Evolutionary conservation across 192 early-diverging fungal species (phyloP).

Genomic region (Thamnidium elegans): DNA sequence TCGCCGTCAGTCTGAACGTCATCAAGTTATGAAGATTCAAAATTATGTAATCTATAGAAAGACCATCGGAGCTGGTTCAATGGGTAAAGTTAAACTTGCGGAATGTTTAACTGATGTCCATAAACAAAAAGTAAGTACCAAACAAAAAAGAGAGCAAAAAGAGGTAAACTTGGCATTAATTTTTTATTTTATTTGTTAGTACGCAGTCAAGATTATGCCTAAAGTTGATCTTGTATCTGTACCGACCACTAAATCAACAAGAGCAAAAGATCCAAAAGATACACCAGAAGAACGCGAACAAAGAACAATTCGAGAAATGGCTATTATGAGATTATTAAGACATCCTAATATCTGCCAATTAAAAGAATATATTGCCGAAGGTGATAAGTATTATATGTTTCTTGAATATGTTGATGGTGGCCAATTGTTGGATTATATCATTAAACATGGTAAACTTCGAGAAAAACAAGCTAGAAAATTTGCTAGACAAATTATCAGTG

Average conservation of each 20-base stretch:
- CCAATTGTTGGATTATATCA: conserved; percentile 83
- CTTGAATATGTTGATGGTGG: conserved; percentile 81
- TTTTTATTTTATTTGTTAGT: conserved; percentile 29
- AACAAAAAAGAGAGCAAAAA: not conserved
- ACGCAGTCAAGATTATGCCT: conserved; percentile 66
- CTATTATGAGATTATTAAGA: conserved; percentile 72
- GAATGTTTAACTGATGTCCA: conserved; percentile 29
- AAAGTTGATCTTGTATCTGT: conserved; percentile 22
- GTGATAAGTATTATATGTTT: conserved; percentile 71
- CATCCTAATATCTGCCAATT: conserved; percentile 84
- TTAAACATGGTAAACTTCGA: conserved; percentile 72
- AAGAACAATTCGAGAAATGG: conserved; percentile 67
- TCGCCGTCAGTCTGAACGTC: conserved; percentile 21
- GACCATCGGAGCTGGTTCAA: conserved; percentile 35
- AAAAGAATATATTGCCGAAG: conserved; percentile 65
- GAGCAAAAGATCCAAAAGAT: conserved; percentile 37
- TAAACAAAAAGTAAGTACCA: conserved; percentile 21
- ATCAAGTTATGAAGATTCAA: conserved; percentile 25
- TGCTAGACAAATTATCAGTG: conserved; percentile 74
- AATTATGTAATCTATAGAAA: conserved; percentile 34
- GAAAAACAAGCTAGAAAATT: conserved; percentile 77
- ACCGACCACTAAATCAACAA: not conserved
- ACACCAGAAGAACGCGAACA: conserved; percentile 45
- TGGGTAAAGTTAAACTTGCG: conserved; percentile 39
- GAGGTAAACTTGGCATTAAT: not conserved